Evolutionary conservation across 1,284 basidiomycete genomes (phyloP).

Genomic region (Microbotryum intermedium): DNA sequence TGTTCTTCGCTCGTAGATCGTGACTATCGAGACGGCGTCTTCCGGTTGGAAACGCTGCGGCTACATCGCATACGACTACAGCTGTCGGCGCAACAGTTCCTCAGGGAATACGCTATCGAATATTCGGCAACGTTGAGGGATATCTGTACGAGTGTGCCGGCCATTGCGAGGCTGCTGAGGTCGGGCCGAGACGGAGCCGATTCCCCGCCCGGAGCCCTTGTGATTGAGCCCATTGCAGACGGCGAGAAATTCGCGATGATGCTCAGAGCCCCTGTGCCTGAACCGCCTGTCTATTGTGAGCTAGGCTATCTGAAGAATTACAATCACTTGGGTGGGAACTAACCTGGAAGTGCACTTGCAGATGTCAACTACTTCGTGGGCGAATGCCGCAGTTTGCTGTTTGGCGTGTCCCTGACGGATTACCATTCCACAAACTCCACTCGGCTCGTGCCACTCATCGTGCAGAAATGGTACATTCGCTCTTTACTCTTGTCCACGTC

Average conservation of each 20-base stretch:
- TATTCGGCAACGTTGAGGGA: constrained; percentile 18
- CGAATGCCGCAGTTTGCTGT: constrained; percentile 72
- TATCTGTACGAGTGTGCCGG: neutral
- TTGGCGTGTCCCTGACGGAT: constrained; percentile 83
- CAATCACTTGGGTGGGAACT: constrained; percentile 4
- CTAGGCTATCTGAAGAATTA: constrained; percentile 48
- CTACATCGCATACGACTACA: constrained; percentile 35
- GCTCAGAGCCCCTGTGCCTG: constrained; percentile 49
- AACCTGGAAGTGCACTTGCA: constrained; percentile 30
- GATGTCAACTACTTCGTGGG: constrained; percentile 80
- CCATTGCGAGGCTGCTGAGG: neutral
- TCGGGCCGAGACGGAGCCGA: constrained; percentile 1
- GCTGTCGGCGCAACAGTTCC: constrained; percentile 10
- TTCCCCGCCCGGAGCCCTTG: constrained; percentile 1
- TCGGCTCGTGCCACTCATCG: constrained; percentile 63
- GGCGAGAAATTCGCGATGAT: constrained; percentile 1
- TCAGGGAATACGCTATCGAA: constrained; percentile 25
- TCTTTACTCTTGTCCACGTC: constrained; percentile 1
- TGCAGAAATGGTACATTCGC: constrained; percentile 44
- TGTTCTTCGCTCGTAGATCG: constrained; percentile 51
- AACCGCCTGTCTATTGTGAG: constrained; percentile 54
- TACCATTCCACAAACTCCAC: constrained; percentile 70
- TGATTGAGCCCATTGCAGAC: constrained; percentile 8
- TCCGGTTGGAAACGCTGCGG: constrained; percentile 87
- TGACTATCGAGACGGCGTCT: constrained; percentile 82